A percentile compares a stretch with the other conserved stretches of the same genome.
Evolutionary conservation across 2,329 filamentous ascomycete species (phyloP).

Genomic region (Daldinia sp.): DNA sequence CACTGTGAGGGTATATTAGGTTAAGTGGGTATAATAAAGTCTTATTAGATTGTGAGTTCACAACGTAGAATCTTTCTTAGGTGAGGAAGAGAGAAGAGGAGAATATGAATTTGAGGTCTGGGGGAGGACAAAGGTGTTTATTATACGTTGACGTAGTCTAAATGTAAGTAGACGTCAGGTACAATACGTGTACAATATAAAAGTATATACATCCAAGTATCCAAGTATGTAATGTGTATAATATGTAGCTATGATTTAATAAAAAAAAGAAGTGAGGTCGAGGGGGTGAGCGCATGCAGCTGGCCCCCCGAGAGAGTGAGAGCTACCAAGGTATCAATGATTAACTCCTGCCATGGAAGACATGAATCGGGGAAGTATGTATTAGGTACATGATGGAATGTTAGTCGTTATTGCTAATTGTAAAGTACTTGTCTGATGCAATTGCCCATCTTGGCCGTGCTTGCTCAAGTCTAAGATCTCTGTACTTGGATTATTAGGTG

Average conservation of each 20-base stretch:
- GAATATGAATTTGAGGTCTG: not conserved
- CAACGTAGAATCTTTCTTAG: conserved; percentile 17
- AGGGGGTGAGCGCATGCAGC: conserved; percentile 34
- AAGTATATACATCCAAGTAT: not conserved
- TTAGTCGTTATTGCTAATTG: not conserved
- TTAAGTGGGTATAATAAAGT: conserved; percentile 21
- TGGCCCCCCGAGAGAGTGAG: not conserved
- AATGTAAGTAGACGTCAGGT: conserved; percentile 13
- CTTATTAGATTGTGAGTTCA: conserved; percentile 20
- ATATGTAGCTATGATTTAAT: conserved; percentile 37
- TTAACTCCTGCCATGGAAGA: conserved; percentile 7
- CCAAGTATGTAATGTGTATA: not conserved
- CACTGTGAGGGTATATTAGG: conserved; percentile 19
- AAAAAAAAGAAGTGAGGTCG: conserved; percentile 15
- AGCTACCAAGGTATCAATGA: not conserved
- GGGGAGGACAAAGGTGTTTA: conserved; percentile 38
- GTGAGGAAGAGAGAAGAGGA: conserved; percentile 19
- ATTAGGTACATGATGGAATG: conserved; percentile 19
- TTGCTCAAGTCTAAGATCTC: conserved; percentile 13
- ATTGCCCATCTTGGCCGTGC: conserved; percentile 12
- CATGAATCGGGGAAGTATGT: conserved; percentile 1
- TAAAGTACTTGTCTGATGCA: conserved; percentile 23
- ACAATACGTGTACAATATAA: not conserved
- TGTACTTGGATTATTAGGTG: conserved; percentile 29
- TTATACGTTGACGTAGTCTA: conserved; percentile 39